phyloP scores from a whole-genome alignment of 2,329 filamentous ascomycete species.

The Akanthomyces lecanii region DNA sequence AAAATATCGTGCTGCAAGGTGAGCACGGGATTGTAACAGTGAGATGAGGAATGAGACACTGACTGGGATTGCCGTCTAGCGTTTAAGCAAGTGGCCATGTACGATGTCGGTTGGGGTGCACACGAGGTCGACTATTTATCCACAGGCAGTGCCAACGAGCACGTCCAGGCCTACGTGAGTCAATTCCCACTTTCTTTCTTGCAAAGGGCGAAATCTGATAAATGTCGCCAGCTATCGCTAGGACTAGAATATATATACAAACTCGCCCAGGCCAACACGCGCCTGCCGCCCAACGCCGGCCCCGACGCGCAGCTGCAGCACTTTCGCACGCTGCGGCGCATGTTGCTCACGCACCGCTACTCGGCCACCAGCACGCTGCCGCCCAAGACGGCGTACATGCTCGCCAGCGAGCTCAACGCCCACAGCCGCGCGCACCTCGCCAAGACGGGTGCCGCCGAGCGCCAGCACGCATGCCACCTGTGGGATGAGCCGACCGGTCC shows the following conservation, averaged over 20 bases:
- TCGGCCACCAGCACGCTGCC: neutral
- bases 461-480: neutral
- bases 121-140: conserved; percentile 8
- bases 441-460: conserved; percentile 1
- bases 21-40: neutral
- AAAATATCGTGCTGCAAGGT: conserved; percentile 6
- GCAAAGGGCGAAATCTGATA: neutral
- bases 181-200: neutral
- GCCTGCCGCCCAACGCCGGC: neutral
- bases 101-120: conserved; percentile 8
- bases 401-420: conserved; percentile 8
- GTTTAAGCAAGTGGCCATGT: neutral
- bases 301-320: neutral
- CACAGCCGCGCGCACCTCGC: neutral
- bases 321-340: neutral
- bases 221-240: neutral
- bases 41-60: neutral
- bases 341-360: conserved; percentile 4
- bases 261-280: neutral
- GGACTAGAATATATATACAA: conserved; percentile 11
- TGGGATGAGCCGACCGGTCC: conserved; percentile 1
- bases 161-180: conserved; percentile 4
- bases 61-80: neutral
- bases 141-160: neutral
- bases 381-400: conserved; percentile 8